A percentile compares a stretch with the other conserved stretches of the same genome.
Conservation (phyloP, 106 monocot species). For the Dendrobium officinale region DNA sequence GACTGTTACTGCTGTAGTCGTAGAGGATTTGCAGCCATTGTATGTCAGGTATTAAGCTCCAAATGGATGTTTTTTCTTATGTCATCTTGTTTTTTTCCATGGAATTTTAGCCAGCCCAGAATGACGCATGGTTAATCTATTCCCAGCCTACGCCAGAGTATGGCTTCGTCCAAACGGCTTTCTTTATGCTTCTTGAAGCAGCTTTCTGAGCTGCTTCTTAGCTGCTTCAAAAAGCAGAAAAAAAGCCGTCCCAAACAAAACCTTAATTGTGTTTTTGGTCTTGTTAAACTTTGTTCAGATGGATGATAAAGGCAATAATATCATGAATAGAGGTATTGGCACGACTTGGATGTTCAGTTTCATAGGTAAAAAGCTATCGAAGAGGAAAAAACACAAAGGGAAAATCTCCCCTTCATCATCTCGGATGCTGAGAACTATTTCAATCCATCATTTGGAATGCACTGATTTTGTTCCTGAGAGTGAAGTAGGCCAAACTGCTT, state of each 20-base stretch:
- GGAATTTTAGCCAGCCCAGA: not conserved
- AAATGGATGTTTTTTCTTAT: too few species aligned
- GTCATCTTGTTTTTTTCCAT: too few species aligned
- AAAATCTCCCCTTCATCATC: slow-evolving; percentile 37
- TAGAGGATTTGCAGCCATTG: too few species aligned
- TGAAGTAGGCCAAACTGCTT: slow-evolving; percentile 1
- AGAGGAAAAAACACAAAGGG: slow-evolving; percentile 25
- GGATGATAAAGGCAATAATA: slow-evolving; percentile 11
- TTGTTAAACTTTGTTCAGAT: slow-evolving; percentile 13
- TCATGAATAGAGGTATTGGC: slow-evolving; percentile 20
- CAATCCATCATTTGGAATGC: slow-evolving; percentile 75
- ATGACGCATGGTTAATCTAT: not conserved
- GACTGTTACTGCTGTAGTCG: too few species aligned
- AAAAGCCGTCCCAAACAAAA: too few species aligned
- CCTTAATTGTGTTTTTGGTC: not conserved
- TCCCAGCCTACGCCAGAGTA: not conserved
- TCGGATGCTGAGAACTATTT: slow-evolving; percentile 44
- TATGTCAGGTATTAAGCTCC: too few species aligned
- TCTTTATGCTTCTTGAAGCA: too few species aligned
- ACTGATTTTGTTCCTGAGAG: slow-evolving; percentile 42
- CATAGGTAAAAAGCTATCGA: slow-evolving; percentile 24
- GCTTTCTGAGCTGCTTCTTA: too few species aligned
- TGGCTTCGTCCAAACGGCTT: too few species aligned
- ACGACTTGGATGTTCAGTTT: slow-evolving; percentile 26
- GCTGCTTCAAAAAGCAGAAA: too few species aligned